Base-by-base conservation (phyloP, 164 flowering plant genomes). In the Macadamia integrifolia region DNA sequence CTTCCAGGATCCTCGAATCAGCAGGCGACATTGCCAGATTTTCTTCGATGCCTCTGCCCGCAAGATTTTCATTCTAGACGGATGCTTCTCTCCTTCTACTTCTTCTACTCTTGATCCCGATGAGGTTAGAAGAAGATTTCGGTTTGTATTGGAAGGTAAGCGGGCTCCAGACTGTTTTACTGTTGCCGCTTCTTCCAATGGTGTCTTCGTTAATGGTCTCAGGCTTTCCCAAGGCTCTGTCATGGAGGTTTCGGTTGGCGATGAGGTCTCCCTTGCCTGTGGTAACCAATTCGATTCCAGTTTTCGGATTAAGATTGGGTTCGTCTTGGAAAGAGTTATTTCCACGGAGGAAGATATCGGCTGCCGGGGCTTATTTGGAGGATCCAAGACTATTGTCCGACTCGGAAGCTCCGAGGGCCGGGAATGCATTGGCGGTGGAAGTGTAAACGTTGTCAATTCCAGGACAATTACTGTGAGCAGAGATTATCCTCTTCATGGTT, bases 11-110 rank as follows among this genome's bases (percentile, higher is more conserved):
- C 72, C 66, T 28, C 68, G 83, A 6, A 85, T 92, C 23, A 89
- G 98, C 73, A 84, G 79, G 66, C 80, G 67, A 12, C 96, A 92
- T 60, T 90, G 98, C 73, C 89, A 87, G 75, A 61, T 92, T 52
- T 63, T 80, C 6, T 80, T 79, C 59, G 89, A 88, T 72, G 72
- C 79, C 3, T 60, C 44, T 4, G 46, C 49, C 7, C 67, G 80
- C 18, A 92, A 79, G 69, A 35, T 92, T 55, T 84, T 72, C 62
- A 65, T 87, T 18, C 58, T 72, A 9, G 86, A 86, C 71, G 91
- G 90, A 3, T 78, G 50, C 18, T 42, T 68, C 30, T 70, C 40
- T 35, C 40, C 40, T 35, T 23, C 23, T 23, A 23, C 40, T 35
- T 35, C n/a, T 10, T 66, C 62, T 43, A 58, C 53, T 66, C 69